Evolutionary conservation across 176 grass and related monocot genomes (phyloP).

Genomic region (Avena sativa): DNA sequence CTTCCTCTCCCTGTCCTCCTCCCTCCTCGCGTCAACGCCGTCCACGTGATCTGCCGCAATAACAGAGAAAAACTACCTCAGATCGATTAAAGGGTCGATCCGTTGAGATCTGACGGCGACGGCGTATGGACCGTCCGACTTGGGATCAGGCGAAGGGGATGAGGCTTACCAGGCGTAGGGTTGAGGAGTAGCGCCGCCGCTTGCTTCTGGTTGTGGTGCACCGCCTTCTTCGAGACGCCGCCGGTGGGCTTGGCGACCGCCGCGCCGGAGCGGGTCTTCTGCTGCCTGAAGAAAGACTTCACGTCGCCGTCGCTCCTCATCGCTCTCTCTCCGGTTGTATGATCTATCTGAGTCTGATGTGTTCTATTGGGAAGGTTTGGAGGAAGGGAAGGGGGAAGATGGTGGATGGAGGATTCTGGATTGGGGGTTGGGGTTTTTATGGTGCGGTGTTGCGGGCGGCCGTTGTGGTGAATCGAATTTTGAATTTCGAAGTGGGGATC

Average conservation of each 20-base stretch:
- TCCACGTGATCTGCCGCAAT: background rate
- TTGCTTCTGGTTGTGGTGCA: constrained; percentile 3
- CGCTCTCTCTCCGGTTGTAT: background rate
- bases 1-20: constrained; percentile 34
- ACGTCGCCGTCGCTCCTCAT: constrained; percentile 49
- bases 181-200: background rate
- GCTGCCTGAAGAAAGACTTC: constrained; percentile 72
- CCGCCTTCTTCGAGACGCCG: constrained; percentile 50
- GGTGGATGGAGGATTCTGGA: background rate
- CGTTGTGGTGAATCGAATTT: constrained; percentile 35
- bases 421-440: constrained; percentile 11
- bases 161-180: background rate
- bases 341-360: constrained; percentile 7
- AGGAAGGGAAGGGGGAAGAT: background rate
- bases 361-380: background rate
- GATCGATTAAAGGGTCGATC: background rate
- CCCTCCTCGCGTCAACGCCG: background rate
- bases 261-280: constrained; percentile 48
- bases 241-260: constrained; percentile 47
- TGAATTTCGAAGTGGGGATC: constrained; percentile 39
- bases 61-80: background rate
- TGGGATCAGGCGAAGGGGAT: background rate
- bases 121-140: background rate
- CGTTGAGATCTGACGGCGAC: background rate
- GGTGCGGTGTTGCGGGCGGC: constrained; percentile 28